These are phyloP conservation scores for Penicillium coprophilum DNA, from an alignment of 495 filamentous ascomycete genomes.

Conservation along the genomic window DNA sequence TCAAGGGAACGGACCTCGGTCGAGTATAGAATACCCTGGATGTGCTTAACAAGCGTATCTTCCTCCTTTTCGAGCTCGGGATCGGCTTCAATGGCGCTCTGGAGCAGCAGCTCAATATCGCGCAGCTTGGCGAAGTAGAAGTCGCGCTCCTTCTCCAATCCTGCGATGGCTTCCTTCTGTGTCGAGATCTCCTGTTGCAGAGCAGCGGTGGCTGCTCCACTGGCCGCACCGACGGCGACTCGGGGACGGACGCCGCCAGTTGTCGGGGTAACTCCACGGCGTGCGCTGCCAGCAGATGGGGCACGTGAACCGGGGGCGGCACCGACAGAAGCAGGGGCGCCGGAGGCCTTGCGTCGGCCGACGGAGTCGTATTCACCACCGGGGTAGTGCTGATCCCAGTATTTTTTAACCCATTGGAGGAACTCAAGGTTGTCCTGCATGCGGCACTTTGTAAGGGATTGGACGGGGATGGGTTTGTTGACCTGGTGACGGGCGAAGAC, in stretches of 20 bases:
- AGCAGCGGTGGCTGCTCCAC: conserved; percentile 59
- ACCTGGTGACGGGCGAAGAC: conserved; percentile 80
- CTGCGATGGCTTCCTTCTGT: conserved; percentile 82
- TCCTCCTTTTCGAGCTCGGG: conserved; percentile 92
- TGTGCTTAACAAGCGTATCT: conserved; percentile 84
- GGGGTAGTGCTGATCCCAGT: conserved; percentile 98
- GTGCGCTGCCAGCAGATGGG: conserved; percentile 25
- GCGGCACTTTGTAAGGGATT: conserved; percentile 91
- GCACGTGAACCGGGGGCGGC: conserved; percentile 40
- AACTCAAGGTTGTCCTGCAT: conserved; percentile 99
- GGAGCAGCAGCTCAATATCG: conserved; percentile 92
- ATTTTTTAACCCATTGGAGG: conserved; percentile 91
- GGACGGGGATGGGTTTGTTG: conserved; percentile 83
- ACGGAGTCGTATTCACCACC: conserved; percentile 95
- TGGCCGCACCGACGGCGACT: conserved; percentile 45
- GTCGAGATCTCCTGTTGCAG: conserved; percentile 78
- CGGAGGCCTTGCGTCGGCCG: conserved; percentile 74
- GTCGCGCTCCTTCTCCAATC: conserved; percentile 89
- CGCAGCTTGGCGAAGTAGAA: conserved; percentile 99
- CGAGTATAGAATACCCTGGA: conserved; percentile 94
- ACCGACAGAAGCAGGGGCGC: conserved; percentile 45
- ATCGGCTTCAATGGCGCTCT: conserved; percentile 85
- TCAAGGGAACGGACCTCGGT: conserved; percentile 65
- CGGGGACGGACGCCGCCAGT: conserved; percentile 53
- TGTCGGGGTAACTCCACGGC: conserved; percentile 74